Percentiles rank a stretch among this genome's conserved stretches.
These are phyloP conservation scores for Neonectria coccinea DNA, from an alignment of 2,329 filamentous ascomycete species.

Conservation along the genomic window DNA sequence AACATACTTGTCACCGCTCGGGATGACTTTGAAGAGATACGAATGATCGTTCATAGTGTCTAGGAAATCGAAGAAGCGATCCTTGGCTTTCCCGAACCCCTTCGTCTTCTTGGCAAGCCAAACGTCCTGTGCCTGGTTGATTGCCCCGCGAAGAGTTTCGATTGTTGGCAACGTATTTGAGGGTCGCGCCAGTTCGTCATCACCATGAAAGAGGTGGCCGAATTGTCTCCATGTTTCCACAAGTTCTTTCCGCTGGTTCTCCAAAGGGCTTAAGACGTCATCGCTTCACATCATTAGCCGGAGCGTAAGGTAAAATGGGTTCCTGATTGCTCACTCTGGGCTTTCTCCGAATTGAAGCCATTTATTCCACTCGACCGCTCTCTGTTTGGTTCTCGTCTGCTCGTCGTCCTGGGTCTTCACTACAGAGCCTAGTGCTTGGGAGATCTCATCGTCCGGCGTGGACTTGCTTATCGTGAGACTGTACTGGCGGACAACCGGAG, in stretches of 20 bases:
- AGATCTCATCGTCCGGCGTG: background rate
- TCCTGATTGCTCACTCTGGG: background rate
- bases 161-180: background rate
- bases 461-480: background rate
- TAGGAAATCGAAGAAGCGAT: slow-evolving; percentile 3
- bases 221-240: background rate
- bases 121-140: background rate
- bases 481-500: slow-evolving; percentile 4
- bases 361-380: background rate
- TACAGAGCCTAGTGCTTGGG: background rate
- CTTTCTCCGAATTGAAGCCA: slow-evolving; percentile 7
- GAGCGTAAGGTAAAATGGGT: background rate
- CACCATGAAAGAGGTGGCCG: background rate
- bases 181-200: background rate
- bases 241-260: background rate
- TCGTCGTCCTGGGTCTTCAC: background rate
- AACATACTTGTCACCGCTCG: slow-evolving; percentile 2
- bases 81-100: background rate
- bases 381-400: background rate
- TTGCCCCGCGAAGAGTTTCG: background rate
- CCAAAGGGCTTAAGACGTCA: background rate
- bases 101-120: slow-evolving; percentile 6
- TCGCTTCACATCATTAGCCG: background rate
- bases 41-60: slow-evolving; percentile 8
- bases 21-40: slow-evolving; percentile 5